Base-by-base conservation (phyloP, 2,329 filamentous ascomycete genomes). In the Cryphonectria nitschkei region DNA sequence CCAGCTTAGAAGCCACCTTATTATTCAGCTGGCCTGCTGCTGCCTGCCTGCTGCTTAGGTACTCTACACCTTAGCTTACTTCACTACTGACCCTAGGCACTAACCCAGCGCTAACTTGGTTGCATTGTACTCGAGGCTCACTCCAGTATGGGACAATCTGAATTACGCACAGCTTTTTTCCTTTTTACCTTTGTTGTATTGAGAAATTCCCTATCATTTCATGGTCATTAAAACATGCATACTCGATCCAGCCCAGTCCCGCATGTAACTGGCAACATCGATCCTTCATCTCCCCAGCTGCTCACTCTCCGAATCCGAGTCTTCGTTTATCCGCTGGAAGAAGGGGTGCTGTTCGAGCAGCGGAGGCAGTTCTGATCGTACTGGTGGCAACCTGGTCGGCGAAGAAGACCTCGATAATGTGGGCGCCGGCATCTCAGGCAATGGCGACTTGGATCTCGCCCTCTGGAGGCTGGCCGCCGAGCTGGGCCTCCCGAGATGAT, bases 291-390 rank as follows among this genome's bases (percentile, higher is more conserved):
- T 26, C 22, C 41, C 39, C 4, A 13, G 56, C 43, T 54, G 56
- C 43, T 54, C 67, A 52, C 6, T 63, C 29, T 68, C 67, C 56
- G 58, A 39, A n/a, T 63, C 67, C 29, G 32, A 62, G 29, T 68
- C 67, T 26, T 54, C 29, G 14, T 37, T 52, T n/a, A 54, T 19
- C 19, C 4, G 54, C 37, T 50, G 66, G 37, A 68, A 68, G 9
- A 68, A 19, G 34, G 71, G 71, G 41, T 72, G 71, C 26, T 67
- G 63, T 26, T 71, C 69, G 2, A 71, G 63, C 41, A 68, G 46
- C 3, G 71, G 69, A 11, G 66, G 69, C 41, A 68, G 66, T 32
- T 68, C 71, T 34, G 50, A 4, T 39, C 69, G 66, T 43, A 41
- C 56, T 32, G 65, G 70, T 6, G 56, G 39, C 50, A 41, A 6